Base-by-base conservation (phyloP, 805 yeast species). In the Saturnispora dispora region DNA sequence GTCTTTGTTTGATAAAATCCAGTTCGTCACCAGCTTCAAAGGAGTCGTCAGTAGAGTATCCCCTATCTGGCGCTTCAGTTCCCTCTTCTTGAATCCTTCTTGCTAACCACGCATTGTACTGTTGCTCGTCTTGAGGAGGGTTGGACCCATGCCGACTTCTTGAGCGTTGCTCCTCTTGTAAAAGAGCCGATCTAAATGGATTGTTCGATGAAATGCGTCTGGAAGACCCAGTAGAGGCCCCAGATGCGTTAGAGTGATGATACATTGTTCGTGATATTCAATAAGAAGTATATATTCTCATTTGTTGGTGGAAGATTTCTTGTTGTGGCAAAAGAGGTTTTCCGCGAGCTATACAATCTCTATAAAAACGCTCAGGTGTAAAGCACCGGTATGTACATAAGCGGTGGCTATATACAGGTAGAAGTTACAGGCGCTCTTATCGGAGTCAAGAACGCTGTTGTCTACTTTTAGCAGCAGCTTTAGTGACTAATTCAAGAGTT, bases 141-240 rank as follows among this genome's bases (percentile, higher is more conserved):
- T 45, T 53, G 41, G 53, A 50, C 20, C 42, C 53, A 46, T 20
- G 48, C 36, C 41, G 58, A 9, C 62, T 55, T 49, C 50, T 36
- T 17, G 37, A 27, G 11, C 39, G 45, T 33, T 48, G 51, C 23
- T 65, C 70, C 37, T 66, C 69, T 46, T 63, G 66, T 4, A 66
- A 46, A 28, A 72, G 60, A 6, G 72, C 74, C 51, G 71, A 71
- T 60, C 91, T 75, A 65, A 85, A 85, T n/a, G 91, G 91, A 58
- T 85, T 85, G 63, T 82, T 82, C 3, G 81, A 71, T 6, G 89
- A 82, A 49, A 81, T 66, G 55, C 81, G 63, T 58, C 77, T 63
- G 17, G 59, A 56, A 0, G 72, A 68, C 2, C 79, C 77, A 57
- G 62, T 57, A 10, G 70, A 64, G 1, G 66, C 53, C 13, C 57